A percentile compares a stretch with the other conserved stretches of the same genome.
Evolutionary conservation across 768 basidiomycete species (phyloP).

Genomic region (Hygrophorus russula): DNA sequence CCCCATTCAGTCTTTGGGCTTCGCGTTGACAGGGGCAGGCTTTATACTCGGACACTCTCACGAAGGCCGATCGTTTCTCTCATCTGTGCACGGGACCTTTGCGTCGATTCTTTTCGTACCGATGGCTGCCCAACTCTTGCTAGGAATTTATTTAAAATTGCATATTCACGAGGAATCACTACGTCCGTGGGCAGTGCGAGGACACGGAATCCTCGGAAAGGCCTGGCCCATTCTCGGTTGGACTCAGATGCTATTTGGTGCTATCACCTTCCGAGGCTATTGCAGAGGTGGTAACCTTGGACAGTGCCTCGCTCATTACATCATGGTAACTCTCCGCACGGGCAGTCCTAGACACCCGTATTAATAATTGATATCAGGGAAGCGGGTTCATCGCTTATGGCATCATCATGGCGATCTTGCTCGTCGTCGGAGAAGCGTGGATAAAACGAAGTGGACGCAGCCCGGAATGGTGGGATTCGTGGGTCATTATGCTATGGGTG

Average conservation of each 20-base stretch:
- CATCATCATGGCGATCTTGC: slow-evolving; percentile 65
- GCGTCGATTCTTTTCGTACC: slow-evolving; percentile 57
- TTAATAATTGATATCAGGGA: slow-evolving; percentile 16
- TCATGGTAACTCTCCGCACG: slow-evolving; percentile 39
- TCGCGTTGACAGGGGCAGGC: slow-evolving; percentile 60
- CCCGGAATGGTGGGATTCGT: slow-evolving; percentile 83
- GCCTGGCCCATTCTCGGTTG: slow-evolving; percentile 78
- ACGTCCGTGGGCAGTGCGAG: slow-evolving; percentile 57
- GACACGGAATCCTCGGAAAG: slow-evolving; percentile 77
- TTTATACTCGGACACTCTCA: slow-evolving; percentile 84
- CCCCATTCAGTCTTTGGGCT: slow-evolving; percentile 42
- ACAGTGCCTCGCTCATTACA: slow-evolving; percentile 85
- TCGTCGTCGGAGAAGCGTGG: slow-evolving; percentile 74
- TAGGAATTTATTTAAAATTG: slow-evolving; percentile 87
- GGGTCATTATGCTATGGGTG: slow-evolving; percentile 50
- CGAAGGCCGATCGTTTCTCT: slow-evolving; percentile 63
- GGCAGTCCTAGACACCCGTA: neutral
- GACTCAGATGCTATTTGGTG: slow-evolving; percentile 85
- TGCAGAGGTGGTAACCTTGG: slow-evolving; percentile 69
- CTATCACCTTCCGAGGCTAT: slow-evolving; percentile 61
- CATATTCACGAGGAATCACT: slow-evolving; percentile 75
- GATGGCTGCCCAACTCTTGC: slow-evolving; percentile 49
- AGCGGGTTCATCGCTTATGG: slow-evolving; percentile 87
- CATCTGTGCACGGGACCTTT: slow-evolving; percentile 62
- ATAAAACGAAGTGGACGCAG: slow-evolving; percentile 56